phyloP scores from a whole-genome alignment of 2,329 filamentous ascomycete genomes.

The Ophiostoma quercus region DNA sequence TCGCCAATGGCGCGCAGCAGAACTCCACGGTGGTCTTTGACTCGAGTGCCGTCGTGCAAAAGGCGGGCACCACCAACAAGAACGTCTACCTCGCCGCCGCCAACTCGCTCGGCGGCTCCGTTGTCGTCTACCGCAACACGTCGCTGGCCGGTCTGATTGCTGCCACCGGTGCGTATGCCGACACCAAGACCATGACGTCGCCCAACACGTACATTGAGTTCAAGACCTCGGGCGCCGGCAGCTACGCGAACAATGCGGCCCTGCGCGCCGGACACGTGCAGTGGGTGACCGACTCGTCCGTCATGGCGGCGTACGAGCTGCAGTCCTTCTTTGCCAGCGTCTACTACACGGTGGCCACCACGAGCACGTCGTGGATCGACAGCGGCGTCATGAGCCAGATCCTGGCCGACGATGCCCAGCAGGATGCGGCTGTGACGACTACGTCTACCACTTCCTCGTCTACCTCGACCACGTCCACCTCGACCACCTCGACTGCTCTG shows the following conservation, averaged over 20 bases:
- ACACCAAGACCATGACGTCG: slow-evolving; percentile 33
- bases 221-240: slow-evolving; percentile 38
- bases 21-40: slow-evolving; percentile 42
- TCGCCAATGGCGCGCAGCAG: slow-evolving; percentile 30
- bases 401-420: slow-evolving; percentile 22
- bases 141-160: slow-evolving; percentile 38
- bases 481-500: neutral
- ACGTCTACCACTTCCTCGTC: neutral
- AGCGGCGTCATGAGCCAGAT: neutral
- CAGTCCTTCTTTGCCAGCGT: slow-evolving; percentile 36
- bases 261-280: slow-evolving; percentile 35
- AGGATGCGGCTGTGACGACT: slow-evolving; percentile 24
- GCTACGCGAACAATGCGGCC: slow-evolving; percentile 36
- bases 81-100: slow-evolving; percentile 41
- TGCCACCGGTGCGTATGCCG: slow-evolving; percentile 33
- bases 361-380: slow-evolving; percentile 38
- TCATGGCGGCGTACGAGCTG: slow-evolving; percentile 36
- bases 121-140: slow-evolving; percentile 40
- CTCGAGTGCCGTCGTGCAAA: slow-evolving; percentile 36
- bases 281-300: slow-evolving; percentile 32
- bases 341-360: slow-evolving; percentile 34
- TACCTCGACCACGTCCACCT: neutral
- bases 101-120: slow-evolving; percentile 37
- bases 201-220: slow-evolving; percentile 41
- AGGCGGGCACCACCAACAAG: slow-evolving; percentile 34